Conservation (phyloP, 1,284 basidiomycete species). For the Xerocomus subilludens region DNA sequence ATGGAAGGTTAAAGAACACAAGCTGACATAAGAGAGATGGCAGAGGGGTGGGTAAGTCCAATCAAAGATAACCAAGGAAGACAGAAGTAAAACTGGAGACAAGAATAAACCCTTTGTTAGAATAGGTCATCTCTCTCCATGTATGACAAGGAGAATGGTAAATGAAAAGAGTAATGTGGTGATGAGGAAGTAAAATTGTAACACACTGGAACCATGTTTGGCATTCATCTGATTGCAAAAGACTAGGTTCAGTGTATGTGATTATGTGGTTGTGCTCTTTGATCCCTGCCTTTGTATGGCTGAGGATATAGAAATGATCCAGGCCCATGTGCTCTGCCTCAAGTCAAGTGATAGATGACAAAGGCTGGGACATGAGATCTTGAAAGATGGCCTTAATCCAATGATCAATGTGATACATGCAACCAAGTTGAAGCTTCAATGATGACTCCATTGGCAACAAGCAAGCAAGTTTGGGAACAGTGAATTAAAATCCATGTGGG, state of each 20-base stretch:
- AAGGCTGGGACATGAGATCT: background rate
- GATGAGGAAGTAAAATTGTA: too few relatives aligned
- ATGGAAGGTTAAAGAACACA: too few relatives aligned
- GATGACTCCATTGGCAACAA: background rate
- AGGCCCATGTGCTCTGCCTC: slow-evolving; percentile 20
- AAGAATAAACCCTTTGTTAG: too few relatives aligned
- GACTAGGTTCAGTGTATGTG: slow-evolving; percentile 9
- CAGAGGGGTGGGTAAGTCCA: too few relatives aligned
- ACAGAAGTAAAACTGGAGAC: too few relatives aligned
- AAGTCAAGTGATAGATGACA: slow-evolving; percentile 7
- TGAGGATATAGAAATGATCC: slow-evolving; percentile 8
- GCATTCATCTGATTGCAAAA: background rate
- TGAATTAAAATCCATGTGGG: slow-evolving; percentile 2
- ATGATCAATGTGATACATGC: slow-evolving; percentile 11
- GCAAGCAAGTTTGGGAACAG: slow-evolving; percentile 7
- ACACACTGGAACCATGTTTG: too few relatives aligned
- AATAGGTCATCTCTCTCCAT: too few relatives aligned
- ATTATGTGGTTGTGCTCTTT: slow-evolving; percentile 9
- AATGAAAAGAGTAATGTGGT: too few relatives aligned
- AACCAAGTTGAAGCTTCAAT: slow-evolving; percentile 23
- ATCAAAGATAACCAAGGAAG: too few relatives aligned
- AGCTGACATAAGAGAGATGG: too few relatives aligned
- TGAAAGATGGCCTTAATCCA: slow-evolving; percentile 24
- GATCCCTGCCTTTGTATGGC: slow-evolving; percentile 1
- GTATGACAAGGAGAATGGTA: too few relatives aligned